Evolutionary conservation across 164 flowering plant genomes (phyloP).

Genomic region (Cinnamomum micranthum): DNA sequence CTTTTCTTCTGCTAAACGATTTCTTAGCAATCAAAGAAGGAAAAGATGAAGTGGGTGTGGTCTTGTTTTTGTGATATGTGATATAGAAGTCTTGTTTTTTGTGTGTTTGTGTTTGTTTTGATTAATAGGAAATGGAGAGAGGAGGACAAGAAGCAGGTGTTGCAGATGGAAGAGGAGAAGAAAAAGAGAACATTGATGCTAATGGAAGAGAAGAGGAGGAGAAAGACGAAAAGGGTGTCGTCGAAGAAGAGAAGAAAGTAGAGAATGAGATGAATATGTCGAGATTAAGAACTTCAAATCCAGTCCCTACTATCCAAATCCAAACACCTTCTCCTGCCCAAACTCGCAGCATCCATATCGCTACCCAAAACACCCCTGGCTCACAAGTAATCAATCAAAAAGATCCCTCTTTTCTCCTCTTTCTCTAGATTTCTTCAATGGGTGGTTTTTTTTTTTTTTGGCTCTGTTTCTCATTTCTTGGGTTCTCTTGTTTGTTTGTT

Average conservation of each 20-base stretch:
- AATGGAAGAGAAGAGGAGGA: not conserved
- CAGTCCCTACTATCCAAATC: slow-evolving; percentile 6
- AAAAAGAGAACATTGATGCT: not conserved
- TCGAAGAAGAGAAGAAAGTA: not conserved
- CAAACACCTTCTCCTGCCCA: slow-evolving; percentile 9
- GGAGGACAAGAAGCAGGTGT: not conserved
- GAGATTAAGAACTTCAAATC: slow-evolving; percentile 1
- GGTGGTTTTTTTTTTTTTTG: not conserved
- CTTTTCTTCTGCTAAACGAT: not conserved
- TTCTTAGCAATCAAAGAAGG: not conserved
- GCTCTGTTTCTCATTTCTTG: not conserved
- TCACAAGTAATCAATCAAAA: slow-evolving; percentile 3
- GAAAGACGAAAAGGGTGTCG: not conserved
- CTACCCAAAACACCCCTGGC: not conserved
- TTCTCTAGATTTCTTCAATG: not conserved
- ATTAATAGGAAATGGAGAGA: not conserved
- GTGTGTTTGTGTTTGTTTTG: not conserved
- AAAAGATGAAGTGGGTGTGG: not conserved
- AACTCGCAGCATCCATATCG: not conserved
- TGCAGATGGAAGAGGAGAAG: not conserved
- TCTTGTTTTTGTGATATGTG: too few relatives aligned
- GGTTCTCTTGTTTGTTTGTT: not conserved
- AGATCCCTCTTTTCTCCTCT: not conserved
- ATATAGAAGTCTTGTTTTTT: too few relatives aligned
- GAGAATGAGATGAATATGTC: slow-evolving; percentile 1